Evolutionary conservation across 805 yeast species (phyloP).

Genomic region (Millerago galiae): DNA sequence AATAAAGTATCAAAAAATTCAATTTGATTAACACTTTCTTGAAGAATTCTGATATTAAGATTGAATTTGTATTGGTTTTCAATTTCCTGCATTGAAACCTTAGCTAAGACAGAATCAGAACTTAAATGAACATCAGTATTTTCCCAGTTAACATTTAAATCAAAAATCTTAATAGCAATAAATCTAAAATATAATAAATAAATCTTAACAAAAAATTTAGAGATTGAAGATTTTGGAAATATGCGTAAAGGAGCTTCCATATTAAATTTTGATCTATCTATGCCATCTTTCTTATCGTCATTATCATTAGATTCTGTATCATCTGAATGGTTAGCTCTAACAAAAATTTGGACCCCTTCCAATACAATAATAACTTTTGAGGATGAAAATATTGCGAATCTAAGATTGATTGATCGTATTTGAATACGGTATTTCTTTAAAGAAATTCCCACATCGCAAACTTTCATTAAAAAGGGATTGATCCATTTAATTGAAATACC

Average conservation of each 20-base stretch:
- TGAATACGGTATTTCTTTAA: slow-evolving; percentile 7
- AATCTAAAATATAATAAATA: slow-evolving; percentile 22
- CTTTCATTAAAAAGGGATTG: slow-evolving; percentile 23
- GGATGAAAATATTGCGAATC: slow-evolving; percentile 12
- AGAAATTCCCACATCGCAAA: slow-evolving; percentile 12
- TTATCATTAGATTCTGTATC: not conserved
- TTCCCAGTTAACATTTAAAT: slow-evolving; percentile 11
- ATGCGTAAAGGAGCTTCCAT: slow-evolving; percentile 14
- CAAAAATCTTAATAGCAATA: slow-evolving; percentile 16
- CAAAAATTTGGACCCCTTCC: slow-evolving; percentile 14
- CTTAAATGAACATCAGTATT: slow-evolving; percentile 8
- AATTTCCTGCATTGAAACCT: slow-evolving; percentile 10
- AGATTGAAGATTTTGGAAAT: slow-evolving; percentile 5
- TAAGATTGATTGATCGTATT: slow-evolving; percentile 12
- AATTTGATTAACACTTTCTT: slow-evolving; percentile 12
- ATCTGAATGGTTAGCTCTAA: not conserved
- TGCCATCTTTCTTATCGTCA: not conserved
- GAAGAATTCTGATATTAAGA: slow-evolving; percentile 13
- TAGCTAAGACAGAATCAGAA: slow-evolving; percentile 11
- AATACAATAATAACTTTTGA: slow-evolving; percentile 13
- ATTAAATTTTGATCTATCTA: slow-evolving; percentile 4
- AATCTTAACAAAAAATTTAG: slow-evolving; percentile 6
- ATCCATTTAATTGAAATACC: slow-evolving; percentile 25
- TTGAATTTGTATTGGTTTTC: slow-evolving; percentile 5
- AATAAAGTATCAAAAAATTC: slow-evolving; percentile 17